Evolutionary conservation across 129 eudicot genomes (phyloP).

Genomic region (Heracleum sosnowskyi): DNA sequence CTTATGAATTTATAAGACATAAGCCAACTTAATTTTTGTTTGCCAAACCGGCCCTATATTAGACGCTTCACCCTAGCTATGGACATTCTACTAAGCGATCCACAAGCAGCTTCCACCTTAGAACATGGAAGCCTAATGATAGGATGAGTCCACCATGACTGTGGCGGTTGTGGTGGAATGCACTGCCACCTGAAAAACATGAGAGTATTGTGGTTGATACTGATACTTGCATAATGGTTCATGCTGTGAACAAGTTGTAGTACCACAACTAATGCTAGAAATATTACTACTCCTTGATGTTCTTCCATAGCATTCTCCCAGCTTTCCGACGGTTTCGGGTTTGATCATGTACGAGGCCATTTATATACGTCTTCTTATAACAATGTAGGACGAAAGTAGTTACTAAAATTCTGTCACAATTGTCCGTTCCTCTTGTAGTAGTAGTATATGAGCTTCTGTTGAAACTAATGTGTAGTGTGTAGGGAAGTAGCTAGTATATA

Average conservation of each 20-base stretch:
- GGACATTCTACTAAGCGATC: background rate
- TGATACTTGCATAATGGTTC: constrained; percentile 37
- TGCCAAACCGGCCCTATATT: too few species aligned
- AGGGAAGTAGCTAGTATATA: background rate
- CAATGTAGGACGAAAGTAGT: too few species aligned
- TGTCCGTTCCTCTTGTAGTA: too few species aligned
- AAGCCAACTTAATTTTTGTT: too few species aligned
- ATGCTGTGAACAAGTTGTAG: constrained; percentile 11
- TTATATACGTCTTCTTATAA: too few species aligned
- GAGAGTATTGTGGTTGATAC: constrained; percentile 32
- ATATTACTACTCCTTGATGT: constrained; percentile 9
- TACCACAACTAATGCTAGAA: background rate
- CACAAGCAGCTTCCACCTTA: constrained; percentile 9
- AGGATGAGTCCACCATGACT: background rate
- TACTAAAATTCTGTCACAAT: too few species aligned
- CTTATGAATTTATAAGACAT: too few species aligned
- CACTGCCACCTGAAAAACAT: constrained; percentile 15
- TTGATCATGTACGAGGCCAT: constrained; percentile 13
- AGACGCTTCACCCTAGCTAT: background rate
- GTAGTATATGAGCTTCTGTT: too few species aligned
- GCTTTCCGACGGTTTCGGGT: constrained; percentile 17
- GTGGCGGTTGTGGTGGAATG: background rate
- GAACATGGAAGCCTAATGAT: constrained; percentile 7
- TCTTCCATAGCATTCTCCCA: constrained; percentile 15
- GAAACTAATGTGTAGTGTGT: background rate